phyloP scores from a whole-genome alignment of 2,329 filamentous ascomycete species.

The Calonectria naviculata region DNA sequence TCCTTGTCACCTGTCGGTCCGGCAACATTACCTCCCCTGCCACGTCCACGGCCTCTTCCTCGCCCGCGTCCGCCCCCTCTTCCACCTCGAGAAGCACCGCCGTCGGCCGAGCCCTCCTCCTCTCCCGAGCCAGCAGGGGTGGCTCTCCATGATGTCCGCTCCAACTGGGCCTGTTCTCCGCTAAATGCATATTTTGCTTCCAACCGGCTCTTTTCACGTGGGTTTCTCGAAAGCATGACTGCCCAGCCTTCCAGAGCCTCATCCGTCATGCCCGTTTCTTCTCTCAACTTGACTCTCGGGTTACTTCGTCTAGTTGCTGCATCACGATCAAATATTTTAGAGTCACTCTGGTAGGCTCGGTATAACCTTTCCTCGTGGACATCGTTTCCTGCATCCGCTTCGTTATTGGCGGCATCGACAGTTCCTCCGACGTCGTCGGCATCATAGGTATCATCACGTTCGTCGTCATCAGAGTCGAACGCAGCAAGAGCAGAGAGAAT shows the following conservation, averaged over 20 bases:
- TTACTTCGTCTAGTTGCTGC: constrained; percentile 74
- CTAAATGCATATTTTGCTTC: constrained; percentile 77
- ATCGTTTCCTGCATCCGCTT: constrained; percentile 59
- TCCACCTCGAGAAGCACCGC: constrained; percentile 57
- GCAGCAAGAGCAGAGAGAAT: constrained; percentile 89
- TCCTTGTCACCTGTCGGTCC: constrained; percentile 75
- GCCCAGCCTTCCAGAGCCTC: constrained; percentile 96
- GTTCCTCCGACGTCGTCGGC: constrained; percentile 90
- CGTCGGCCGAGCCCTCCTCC: constrained; percentile 65
- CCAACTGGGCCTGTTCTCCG: constrained; percentile 73
- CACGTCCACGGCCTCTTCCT: constrained; percentile 61
- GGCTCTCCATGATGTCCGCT: constrained; percentile 73
- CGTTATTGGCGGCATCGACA: constrained; percentile 76
- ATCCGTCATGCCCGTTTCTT: constrained; percentile 89
- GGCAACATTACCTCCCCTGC: constrained; percentile 70
- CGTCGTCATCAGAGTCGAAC: constrained; percentile 95
- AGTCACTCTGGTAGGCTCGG: constrained; percentile 73
- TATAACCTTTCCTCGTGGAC: constrained; percentile 79
- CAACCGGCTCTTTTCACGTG: constrained; percentile 74
- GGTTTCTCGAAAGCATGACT: constrained; percentile 82
- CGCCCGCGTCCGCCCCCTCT: constrained; percentile 59
- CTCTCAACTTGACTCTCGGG: constrained; percentile 72
- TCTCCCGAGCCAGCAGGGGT: constrained; percentile 65
- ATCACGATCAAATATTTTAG: constrained; percentile 77
- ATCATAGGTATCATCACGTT: constrained; percentile 97